Conservation (phyloP, 2,329 filamentous ascomycete genomes). For the Exophiala spinifera region DNA sequence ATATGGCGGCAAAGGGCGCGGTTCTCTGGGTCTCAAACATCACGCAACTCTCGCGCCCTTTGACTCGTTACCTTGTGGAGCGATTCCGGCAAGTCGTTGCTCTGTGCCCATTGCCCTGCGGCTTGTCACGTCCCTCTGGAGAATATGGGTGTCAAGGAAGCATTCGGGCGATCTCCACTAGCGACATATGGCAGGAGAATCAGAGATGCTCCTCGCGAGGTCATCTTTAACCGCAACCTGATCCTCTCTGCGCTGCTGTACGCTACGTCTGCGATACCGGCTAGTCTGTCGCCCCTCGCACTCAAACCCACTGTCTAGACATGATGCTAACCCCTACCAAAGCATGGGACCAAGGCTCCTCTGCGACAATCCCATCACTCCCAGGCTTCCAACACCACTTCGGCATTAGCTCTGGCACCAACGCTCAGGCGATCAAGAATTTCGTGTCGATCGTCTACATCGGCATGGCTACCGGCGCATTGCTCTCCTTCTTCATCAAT, state of each 20-base stretch:
- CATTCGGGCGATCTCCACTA: conserved; percentile 11
- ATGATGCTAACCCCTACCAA: neutral
- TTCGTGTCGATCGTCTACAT: conserved; percentile 41
- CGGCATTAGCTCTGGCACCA: conserved; percentile 33
- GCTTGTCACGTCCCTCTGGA: too few species aligned
- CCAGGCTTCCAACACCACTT: conserved; percentile 39
- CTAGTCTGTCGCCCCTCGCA: conserved; percentile 20
- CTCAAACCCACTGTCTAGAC: neutral
- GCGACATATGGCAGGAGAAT: conserved; percentile 14
- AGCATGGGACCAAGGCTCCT: conserved; percentile 38
- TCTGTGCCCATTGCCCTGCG: too few species aligned
- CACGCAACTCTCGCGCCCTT: neutral
- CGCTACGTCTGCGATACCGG: conserved; percentile 20
- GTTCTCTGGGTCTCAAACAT: neutral
- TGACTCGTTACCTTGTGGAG: neutral
- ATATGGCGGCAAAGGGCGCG: neutral
- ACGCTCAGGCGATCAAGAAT: conserved; percentile 33
- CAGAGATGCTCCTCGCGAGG: conserved; percentile 7
- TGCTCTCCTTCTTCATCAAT: conserved; percentile 40
- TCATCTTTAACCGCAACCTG: conserved; percentile 16
- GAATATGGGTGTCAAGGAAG: conserved; percentile 12
- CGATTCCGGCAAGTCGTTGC: too few species aligned
- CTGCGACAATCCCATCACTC: conserved; percentile 35
- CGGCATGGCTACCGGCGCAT: conserved; percentile 33
- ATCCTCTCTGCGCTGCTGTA: conserved; percentile 9